Evolutionary conservation across 2,329 filamentous ascomycete genomes (phyloP), one percentile per base, ranked within the genome.

Genomic region (Dactylellina drechsleri): DNA sequence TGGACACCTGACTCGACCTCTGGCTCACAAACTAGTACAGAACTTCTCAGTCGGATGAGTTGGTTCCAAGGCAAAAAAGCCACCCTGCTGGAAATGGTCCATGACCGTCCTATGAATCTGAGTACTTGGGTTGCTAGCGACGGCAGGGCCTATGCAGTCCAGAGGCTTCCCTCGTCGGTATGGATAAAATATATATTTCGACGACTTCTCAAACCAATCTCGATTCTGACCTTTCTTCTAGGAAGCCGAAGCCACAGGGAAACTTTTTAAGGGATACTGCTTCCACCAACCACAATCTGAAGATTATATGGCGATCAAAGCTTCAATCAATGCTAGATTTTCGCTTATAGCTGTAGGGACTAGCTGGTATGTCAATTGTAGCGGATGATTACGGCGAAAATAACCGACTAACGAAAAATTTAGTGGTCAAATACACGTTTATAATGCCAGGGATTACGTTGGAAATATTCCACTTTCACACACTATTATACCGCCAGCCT

Each of bases 71-170:
- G 72, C 40, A 93, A 92, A 81, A 94, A 91, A 82, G 77, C 87
- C 0, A 88, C 86, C 1, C 88, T 98, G 62, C 84, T 86, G 16
- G 92, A 96, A 79, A 96, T 99, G 91, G 90, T 94, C 1, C 90
- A 96, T 81, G 95, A 99, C 81, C 88, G 94, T 74, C 94, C 95
- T 0, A 99, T 99, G 93, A 97, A 96, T 79, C 85, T 99, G 12
- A 90, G 92, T 8, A 92, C 93, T 8, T 99, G 95, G 95, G 88
- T 97, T 67, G 95, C 92, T 4, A 91, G 86, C 79, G 93, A 96
- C 79, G 95, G 95, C 5, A 89, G 89, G 81, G 93, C 90, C 1
- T 98, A 96, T 82, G 93, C 94, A 16, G 93, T 98, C 23, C 95
- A 98, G 82, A 88, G 92, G 73, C 80, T 85, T 6, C 60, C 57